Percentiles rank a stretch among this genome's conserved stretches.
Conservation (phyloP, 495 filamentous ascomycete species). For the Penicillium herquei region DNA sequence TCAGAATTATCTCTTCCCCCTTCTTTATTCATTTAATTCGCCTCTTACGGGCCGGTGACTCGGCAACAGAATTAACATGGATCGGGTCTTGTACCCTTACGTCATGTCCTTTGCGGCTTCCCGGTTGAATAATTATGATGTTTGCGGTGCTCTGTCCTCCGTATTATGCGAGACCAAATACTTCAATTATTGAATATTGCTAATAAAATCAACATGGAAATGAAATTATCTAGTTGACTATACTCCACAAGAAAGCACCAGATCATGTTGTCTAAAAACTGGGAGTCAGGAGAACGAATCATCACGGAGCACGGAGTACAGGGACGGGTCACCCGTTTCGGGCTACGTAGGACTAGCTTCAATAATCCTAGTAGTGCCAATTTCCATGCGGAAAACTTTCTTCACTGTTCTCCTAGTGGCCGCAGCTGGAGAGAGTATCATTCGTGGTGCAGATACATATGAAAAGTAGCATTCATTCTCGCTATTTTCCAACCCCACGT, state of each 20-base stretch:
- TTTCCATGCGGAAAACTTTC: not conserved
- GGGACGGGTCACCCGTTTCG: not conserved
- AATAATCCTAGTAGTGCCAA: not conserved
- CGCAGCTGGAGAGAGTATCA: not conserved
- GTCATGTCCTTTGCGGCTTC: conserved; percentile 26
- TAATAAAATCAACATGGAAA: not conserved
- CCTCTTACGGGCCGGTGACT: conserved; percentile 18
- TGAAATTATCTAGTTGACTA: not conserved
- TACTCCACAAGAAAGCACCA: too few relatives aligned
- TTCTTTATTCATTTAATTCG: not conserved
- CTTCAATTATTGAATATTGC: not conserved
- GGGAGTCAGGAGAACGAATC: too few relatives aligned
- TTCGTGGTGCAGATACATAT: not conserved
- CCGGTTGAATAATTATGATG: conserved; percentile 16
- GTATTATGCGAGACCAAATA: not conserved
- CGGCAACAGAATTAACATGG: conserved; percentile 12
- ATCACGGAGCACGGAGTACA: too few relatives aligned
- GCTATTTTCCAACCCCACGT: conserved; percentile 21
- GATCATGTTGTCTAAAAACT: too few relatives aligned
- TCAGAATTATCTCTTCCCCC: not conserved
- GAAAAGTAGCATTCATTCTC: not conserved
- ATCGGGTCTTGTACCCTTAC: conserved; percentile 18
- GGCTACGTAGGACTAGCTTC: not conserved
- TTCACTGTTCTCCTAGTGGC: not conserved
- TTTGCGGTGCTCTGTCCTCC: conserved; percentile 10